Conservation (phyloP, 176 grass and related monocot genomes). For the Calamus simplicifolius region DNA sequence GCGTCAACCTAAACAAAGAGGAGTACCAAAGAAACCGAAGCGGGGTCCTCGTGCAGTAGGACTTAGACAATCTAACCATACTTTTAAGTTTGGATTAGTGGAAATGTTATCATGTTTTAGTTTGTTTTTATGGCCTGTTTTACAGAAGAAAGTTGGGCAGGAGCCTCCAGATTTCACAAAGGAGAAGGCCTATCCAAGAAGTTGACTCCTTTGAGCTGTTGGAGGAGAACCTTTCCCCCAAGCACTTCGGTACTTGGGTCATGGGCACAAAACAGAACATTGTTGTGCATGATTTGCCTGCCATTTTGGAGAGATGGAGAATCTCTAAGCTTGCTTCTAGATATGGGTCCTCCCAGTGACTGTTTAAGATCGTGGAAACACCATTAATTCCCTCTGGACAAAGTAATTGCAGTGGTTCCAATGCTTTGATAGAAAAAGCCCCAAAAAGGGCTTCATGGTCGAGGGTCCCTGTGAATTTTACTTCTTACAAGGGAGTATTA, state of each 20-base stretch:
- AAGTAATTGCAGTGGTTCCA: conserved; percentile 19
- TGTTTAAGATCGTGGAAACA: conserved; percentile 62
- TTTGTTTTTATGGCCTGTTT: conserved; percentile 27
- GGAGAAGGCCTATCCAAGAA: conserved; percentile 75
- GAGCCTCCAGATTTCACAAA: conserved; percentile 50
- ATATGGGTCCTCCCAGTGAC: conserved; percentile 15
- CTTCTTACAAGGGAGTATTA: conserved; percentile 14
- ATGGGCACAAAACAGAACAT: conserved; percentile 32
- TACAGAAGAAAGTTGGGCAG: conserved; percentile 47
- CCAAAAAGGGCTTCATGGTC: conserved; percentile 28
- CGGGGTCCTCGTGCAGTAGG: conserved; percentile 18
- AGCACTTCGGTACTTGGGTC: conserved; percentile 55
- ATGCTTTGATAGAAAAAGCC: conserved; percentile 22
- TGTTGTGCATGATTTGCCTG: conserved; percentile 43
- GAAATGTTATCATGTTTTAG: conserved; percentile 3
- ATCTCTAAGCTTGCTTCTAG: conserved; percentile 47
- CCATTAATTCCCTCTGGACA: conserved; percentile 32
- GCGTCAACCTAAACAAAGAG: conserved; percentile 39
- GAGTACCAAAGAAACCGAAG: conserved; percentile 43
- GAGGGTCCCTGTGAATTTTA: conserved; percentile 5
- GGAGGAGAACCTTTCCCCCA: conserved; percentile 80
- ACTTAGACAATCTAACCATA: background rate
- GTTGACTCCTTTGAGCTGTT: conserved; percentile 72
- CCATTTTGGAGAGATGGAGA: conserved; percentile 78
- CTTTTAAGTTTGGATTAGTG: background rate